Evolutionary conservation across 2,329 filamentous ascomycete species (phyloP), one percentile per base, ranked within the genome.

Genomic region (Colletotrichum truncatum): DNA sequence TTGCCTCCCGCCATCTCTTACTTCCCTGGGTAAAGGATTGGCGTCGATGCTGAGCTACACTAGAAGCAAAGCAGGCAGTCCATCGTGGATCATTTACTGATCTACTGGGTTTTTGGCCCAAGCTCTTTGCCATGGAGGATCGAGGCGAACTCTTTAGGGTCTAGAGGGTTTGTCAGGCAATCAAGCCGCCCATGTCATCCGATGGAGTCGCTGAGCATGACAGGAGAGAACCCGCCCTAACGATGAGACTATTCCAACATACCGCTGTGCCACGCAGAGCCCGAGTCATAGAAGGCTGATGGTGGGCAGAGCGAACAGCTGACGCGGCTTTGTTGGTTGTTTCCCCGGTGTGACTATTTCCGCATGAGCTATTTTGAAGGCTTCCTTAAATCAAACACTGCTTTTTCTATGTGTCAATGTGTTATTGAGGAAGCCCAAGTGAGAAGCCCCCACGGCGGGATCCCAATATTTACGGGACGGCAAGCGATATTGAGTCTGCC

Each of bases 401-500:
- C 11, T 21, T 18, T 51, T 34, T 43, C 18, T 16, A 51, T 56
- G 21, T 52, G 36, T 64, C 53, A 52, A 46, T 11, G 6, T 4
- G 45, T 30, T 4, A 21, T 51, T 23, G 25, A 26, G 8, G 28
- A 59, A 51, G 45, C 14, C 8, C 38, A 10, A 26, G 28, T 23
- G 6, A 11, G 23, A 56, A 16, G 51, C 28, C 46, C 46, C 61
- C 45, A 46, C 36, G 21, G 53, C 46, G 49, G 54, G 26, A 12
- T 25, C 28, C 16, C 16, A 23, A 28, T 28, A 36, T 34, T 52
- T 25, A 16, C 53, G 60, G 32, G 28, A 64, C 30, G 25, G 26
- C 36, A 52, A 59, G 46, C 61, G 61, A 59, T 25, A 64, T 64
- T 49, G 36, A 46, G 36, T n/a, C 18, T 2, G 5, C 52, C 45